phyloP scores from a whole-genome alignment of 176 grass and related monocot species.

The Rhynchospora breviuscula region DNA sequence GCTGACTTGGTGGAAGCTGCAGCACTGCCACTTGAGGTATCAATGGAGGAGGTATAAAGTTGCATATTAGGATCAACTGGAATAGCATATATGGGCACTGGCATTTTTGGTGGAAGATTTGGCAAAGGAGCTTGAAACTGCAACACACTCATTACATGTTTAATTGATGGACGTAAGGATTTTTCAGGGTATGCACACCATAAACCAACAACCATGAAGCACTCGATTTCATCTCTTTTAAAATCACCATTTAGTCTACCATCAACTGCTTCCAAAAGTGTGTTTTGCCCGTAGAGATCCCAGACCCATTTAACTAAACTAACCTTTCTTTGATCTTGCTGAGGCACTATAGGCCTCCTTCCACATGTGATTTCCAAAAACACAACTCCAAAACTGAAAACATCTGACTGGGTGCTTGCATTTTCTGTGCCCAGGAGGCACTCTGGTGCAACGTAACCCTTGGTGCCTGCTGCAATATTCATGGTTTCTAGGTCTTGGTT shows the following conservation, averaged over 20 bases:
- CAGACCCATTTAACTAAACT: constrained; percentile 32
- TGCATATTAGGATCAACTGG: background rate
- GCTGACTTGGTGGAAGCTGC: background rate
- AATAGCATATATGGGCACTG: constrained; percentile 34
- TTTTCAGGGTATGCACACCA: constrained; percentile 31
- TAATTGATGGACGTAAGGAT: constrained; percentile 37
- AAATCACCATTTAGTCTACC: constrained; percentile 5
- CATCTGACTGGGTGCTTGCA: background rate
- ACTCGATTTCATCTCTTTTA: constrained; percentile 23
- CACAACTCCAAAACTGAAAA: background rate
- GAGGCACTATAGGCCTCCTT: background rate
- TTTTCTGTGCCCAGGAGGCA: background rate
- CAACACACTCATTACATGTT: constrained; percentile 28
- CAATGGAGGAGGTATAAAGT: background rate
- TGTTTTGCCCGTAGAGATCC: constrained; percentile 7
- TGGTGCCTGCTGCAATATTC: background rate
- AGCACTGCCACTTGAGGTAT: background rate
- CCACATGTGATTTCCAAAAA: background rate
- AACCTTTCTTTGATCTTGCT: background rate
- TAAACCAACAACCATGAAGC: constrained; percentile 38
- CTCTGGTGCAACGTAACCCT: background rate
- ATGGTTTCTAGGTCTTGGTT: background rate
- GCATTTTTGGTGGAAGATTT: constrained; percentile 43
- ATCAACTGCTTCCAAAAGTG: constrained; percentile 24
- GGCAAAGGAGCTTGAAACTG: constrained; percentile 34